Evolutionary conservation across 331 rosid species (phyloP).

Genomic region (Erythrophleum ivorense): DNA sequence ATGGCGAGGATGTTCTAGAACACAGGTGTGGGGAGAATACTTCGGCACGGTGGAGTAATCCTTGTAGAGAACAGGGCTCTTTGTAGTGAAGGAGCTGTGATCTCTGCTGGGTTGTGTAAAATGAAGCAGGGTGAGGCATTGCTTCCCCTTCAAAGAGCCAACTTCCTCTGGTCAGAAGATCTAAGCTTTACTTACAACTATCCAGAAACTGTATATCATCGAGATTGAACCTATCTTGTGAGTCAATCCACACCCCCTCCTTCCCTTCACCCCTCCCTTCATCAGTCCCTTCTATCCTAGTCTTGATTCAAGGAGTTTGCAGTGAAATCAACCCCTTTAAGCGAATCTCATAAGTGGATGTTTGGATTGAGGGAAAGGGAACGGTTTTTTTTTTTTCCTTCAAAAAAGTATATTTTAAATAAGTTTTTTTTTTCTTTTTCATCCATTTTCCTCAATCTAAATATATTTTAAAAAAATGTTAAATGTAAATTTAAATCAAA

Average conservation of each 20-base stretch:
- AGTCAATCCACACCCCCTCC: slow-evolving; percentile 20
- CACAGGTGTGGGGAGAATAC: slow-evolving; percentile 26
- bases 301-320: slow-evolving; percentile 1
- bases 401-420: no score
- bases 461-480: no score
- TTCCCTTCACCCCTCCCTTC: background rate
- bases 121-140: slow-evolving; percentile 15
- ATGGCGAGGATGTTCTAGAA: slow-evolving; percentile 68
- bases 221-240: slow-evolving; percentile 21
- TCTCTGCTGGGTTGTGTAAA: slow-evolving; percentile 35
- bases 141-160: slow-evolving; percentile 41
- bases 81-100: slow-evolving; percentile 32
- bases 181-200: slow-evolving; percentile 43
- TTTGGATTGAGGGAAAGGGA: background rate
- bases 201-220: slow-evolving; percentile 37
- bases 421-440: no score
- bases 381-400: no score
- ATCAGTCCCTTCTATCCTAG: background rate
- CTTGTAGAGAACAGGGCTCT: slow-evolving; percentile 26
- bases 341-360: background rate
- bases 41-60: slow-evolving; percentile 39
- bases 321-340: background rate
- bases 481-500: no score
- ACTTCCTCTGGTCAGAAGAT: slow-evolving; percentile 44
- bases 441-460: no score